Evolutionary conservation across 2,329 filamentous ascomycete genomes (phyloP), one percentile per base, ranked within the genome.

Genomic region (Hypomyces perniciosus): DNA sequence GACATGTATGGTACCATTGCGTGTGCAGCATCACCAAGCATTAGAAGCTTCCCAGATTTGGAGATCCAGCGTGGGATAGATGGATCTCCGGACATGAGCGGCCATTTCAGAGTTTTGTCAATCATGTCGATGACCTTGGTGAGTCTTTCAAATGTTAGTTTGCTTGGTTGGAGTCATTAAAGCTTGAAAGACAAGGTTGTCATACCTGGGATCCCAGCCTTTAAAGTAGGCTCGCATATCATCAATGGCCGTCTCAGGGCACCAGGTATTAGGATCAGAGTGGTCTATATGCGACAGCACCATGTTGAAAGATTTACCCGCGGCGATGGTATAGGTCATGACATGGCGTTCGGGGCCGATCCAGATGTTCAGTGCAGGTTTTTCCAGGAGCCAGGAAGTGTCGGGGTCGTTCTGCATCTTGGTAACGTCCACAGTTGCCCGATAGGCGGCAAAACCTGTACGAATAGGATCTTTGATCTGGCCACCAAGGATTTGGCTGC

Each of bases 1-100:
- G 69, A 69, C 62, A 73, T 69, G 50, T 72, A 72, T 1, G 70
- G 70, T 1, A 71, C 59, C 71, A 74, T 74, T 30, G 69, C 66
- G 52, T 74, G 71, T 0, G 70, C 70, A 4, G 71, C 69, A 47
- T 73, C 71, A 3, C 71, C 71, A 4, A 73, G 60, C 5, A 73
- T 58, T 9, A 72, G 53, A 6, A 72, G 38, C n/a, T 63, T 67
- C 3, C 52, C 47, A 0, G 53, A 59, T 8, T 56, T 58, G 1
- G 62, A 60, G 6, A 64, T 61, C 59, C 70, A 66, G 1, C 58
- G 61, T 0, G 62, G 56, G 41, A 70, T 54, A 0, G 54, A 53
- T 20, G 44, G 26, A 7, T 57, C 50, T 0, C 59, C 64, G 2
- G 55, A 54, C 43, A 65, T 52, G 0, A 68, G 53, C 1, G 68